Evolutionary conservation across 495 filamentous ascomycete species (phyloP).

Genomic region (Pseudevernia furfuracea): DNA sequence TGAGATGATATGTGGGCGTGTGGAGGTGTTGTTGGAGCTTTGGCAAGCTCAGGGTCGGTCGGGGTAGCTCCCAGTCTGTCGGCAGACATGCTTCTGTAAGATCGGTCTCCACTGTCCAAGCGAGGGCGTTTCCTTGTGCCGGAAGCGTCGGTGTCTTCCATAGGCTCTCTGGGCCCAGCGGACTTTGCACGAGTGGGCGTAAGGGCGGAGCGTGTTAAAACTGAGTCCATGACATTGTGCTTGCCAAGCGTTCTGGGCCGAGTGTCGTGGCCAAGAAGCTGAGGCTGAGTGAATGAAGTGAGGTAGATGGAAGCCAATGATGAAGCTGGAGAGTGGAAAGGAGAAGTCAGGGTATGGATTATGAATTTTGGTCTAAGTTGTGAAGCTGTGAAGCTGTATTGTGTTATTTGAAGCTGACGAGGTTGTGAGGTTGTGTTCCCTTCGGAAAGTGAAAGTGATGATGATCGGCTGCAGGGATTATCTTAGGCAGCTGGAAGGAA

Average conservation of each 20-base stretch:
- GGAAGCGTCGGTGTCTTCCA: slow-evolving; percentile 50
- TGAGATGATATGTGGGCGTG: not conserved
- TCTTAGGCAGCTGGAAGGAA: too few species aligned
- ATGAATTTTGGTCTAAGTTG: not conserved
- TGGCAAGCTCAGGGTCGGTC: slow-evolving; percentile 24
- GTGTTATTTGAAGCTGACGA: not conserved
- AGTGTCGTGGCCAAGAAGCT: slow-evolving; percentile 9
- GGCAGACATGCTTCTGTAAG: slow-evolving; percentile 40
- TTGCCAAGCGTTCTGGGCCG: slow-evolving; percentile 13
- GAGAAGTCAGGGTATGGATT: not conserved
- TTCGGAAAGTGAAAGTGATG: not conserved
- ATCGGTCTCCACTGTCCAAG: slow-evolving; percentile 49
- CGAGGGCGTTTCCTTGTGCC: slow-evolving; percentile 55
- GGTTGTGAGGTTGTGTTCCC: not conserved
- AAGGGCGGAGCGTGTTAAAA: slow-evolving; percentile 21
- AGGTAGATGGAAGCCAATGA: not conserved
- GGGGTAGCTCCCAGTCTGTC: slow-evolving; percentile 29
- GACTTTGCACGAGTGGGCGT: slow-evolving; percentile 27
- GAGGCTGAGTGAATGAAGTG: not conserved
- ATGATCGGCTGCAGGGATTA: not conserved
- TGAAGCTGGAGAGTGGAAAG: slow-evolving; percentile 5
- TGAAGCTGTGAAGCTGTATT: not conserved
- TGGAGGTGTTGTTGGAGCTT: slow-evolving; percentile 30
- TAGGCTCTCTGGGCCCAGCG: slow-evolving; percentile 39
- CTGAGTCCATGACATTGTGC: slow-evolving; percentile 33